phyloP scores from a whole-genome alignment of 2,329 filamentous ascomycete genomes.

The Tolypocladium paradoxum region DNA sequence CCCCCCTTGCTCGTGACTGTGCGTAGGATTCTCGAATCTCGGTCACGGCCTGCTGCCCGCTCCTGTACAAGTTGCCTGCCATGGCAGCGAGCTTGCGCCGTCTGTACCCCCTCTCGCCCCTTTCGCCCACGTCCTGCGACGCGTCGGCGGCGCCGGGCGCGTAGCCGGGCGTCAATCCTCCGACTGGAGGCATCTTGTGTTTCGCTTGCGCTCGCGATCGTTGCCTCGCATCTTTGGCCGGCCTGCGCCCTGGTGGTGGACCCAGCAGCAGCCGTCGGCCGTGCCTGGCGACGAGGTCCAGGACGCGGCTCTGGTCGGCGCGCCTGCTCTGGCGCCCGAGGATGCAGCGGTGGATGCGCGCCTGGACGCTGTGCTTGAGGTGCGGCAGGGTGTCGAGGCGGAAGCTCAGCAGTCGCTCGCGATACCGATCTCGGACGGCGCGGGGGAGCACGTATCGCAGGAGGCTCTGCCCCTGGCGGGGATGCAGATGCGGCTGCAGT shows the following conservation, averaged over 20 bases:
- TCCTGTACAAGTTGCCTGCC: slow-evolving; percentile 46
- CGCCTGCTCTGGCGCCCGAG: slow-evolving; percentile 51
- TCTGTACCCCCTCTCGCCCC: slow-evolving; percentile 56
- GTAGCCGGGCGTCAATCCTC: slow-evolving; percentile 16
- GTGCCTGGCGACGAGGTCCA: slow-evolving; percentile 30
- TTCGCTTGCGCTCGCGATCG: slow-evolving; percentile 16
- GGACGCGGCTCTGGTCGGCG: slow-evolving; percentile 33
- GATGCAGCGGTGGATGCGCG: slow-evolving; percentile 65
- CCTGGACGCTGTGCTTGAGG: slow-evolving; percentile 61
- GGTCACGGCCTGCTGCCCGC: slow-evolving; percentile 44
- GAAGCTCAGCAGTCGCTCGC: slow-evolving; percentile 56
- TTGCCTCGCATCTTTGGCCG: slow-evolving; percentile 21
- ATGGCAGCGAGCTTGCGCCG: slow-evolving; percentile 65
- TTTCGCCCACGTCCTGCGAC: slow-evolving; percentile 11
- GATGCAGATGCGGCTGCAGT: slow-evolving; percentile 13
- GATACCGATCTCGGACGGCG: slow-evolving; percentile 48
- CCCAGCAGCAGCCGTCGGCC: slow-evolving; percentile 36
- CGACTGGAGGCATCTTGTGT: slow-evolving; percentile 17
- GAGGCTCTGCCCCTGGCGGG: slow-evolving; percentile 36
- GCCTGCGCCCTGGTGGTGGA: slow-evolving; percentile 9
- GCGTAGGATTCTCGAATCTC: slow-evolving; percentile 50
- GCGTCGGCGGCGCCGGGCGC: slow-evolving; percentile 15
- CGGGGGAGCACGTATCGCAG: slow-evolving; percentile 61
- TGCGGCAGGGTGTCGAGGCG: slow-evolving; percentile 64
- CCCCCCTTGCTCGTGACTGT: slow-evolving; percentile 32